Conservation (phyloP, 192 early-diverging fungal genomes). For the Fimicolochytrium jonesii region DNA sequence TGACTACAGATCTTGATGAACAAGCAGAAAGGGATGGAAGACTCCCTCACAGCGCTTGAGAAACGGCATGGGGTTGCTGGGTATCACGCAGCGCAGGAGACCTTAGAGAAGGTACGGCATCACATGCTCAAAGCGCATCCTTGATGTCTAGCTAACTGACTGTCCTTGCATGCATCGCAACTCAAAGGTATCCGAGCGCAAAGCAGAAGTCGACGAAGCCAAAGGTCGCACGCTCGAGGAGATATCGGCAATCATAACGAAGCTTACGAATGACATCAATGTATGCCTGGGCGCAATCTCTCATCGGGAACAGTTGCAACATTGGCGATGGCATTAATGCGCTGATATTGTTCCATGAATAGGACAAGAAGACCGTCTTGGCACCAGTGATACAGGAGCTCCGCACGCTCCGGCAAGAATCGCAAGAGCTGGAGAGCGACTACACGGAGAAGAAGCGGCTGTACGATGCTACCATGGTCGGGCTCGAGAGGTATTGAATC, state of each 20-base stretch:
- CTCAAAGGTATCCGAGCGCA: conserved; percentile 48
- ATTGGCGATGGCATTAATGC: too few relatives aligned
- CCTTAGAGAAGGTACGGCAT: conserved; percentile 41
- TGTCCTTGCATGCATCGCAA: too few relatives aligned
- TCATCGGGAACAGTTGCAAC: too few relatives aligned
- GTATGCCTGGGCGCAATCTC: too few relatives aligned
- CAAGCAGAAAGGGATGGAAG: conserved; percentile 23
- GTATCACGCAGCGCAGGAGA: conserved; percentile 43
- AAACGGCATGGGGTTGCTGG: conserved; percentile 37
- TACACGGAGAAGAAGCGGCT: conserved; percentile 51
- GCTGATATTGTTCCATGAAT: too few relatives aligned
- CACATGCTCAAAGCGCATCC: neutral
- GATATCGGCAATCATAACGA: conserved; percentile 48
- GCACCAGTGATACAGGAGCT: conserved; percentile 55
- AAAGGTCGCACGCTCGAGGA: conserved; percentile 54
- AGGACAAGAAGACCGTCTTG: conserved; percentile 49
- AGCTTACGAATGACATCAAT: conserved; percentile 45
- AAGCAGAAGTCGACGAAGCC: conserved; percentile 52
- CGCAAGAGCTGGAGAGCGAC: conserved; percentile 46
- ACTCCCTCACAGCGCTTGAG: conserved; percentile 31
- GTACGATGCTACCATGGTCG: conserved; percentile 52
- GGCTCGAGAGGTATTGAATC: conserved; percentile 46
- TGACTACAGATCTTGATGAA: conserved; percentile 30
- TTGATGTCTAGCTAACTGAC: too few relatives aligned
- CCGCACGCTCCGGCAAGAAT: conserved; percentile 35